A percentile compares a stretch with the other conserved stretches of the same genome.
phyloP scores from a whole-genome alignment of 106 monocot genomes.

The Iris macrosiphon region DNA sequence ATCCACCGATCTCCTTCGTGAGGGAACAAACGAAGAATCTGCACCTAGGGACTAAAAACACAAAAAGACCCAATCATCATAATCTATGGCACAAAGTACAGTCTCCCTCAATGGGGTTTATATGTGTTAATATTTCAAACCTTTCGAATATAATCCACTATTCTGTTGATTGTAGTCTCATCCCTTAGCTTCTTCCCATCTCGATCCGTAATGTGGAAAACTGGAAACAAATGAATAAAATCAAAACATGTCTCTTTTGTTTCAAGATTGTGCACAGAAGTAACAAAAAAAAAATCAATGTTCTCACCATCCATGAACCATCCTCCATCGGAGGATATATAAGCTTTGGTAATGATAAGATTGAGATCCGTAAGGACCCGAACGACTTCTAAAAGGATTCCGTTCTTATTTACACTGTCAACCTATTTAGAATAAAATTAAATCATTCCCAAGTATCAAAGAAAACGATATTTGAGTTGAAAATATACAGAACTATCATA shows the following conservation, averaged over 20 bases:
- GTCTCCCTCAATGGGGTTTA: too few relatives aligned
- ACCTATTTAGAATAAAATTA: conserved; percentile 34
- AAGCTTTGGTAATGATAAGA: conserved; percentile 79
- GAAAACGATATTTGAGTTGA: too few relatives aligned
- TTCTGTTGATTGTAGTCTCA: conserved; percentile 26
- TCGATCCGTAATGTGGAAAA: conserved; percentile 79
- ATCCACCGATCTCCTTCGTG: conserved; percentile 52
- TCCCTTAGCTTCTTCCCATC: conserved; percentile 80
- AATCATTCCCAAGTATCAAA: too few relatives aligned
- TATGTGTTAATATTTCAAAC: too few relatives aligned
- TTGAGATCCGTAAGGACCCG: conserved; percentile 86
- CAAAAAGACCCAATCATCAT: neutral
- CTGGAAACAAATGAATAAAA: conserved; percentile 22
- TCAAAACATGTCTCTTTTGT: too few relatives aligned
- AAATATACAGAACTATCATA: too few relatives aligned
- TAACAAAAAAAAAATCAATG: too few relatives aligned
- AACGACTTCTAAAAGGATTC: conserved; percentile 84
- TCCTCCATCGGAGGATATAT: conserved; percentile 91
- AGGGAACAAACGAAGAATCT: conserved; percentile 44
- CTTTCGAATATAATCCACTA: conserved; percentile 66
- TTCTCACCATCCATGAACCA: conserved; percentile 97
- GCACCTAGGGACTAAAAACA: conserved; percentile 58
- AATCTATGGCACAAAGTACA: neutral
- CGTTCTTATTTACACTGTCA: conserved; percentile 87
- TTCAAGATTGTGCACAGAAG: too few relatives aligned